Evolutionary conservation across 306 rosid genomes (phyloP), one percentile per base, ranked within the genome.

Genomic region (Prunus mongolica): DNA sequence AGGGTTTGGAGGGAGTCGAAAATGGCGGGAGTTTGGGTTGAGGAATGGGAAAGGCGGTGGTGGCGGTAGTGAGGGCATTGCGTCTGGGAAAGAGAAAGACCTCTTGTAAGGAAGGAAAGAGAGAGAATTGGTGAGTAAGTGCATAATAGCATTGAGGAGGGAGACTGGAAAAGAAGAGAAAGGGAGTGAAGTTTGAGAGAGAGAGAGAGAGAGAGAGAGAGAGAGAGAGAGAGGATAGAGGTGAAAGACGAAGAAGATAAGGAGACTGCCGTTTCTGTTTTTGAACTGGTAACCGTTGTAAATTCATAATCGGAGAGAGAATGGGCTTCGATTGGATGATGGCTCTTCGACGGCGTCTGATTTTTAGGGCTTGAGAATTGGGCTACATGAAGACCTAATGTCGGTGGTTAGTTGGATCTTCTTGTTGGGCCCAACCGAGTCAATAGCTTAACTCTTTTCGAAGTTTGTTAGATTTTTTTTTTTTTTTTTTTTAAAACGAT

Each of bases 1-100:
- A 18, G 57, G 80, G 30, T 51, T 54, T 41, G 0, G 3, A 41
- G 73, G 57, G 67, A 28, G 50, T 34, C 6, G 34, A 25, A 68
- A 68, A 28, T 24, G 73, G 77, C 45, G 44, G 46, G 75, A 64
- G 54, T 0, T 89, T 88, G 51, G 64, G 77, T 27, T 27, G 76
- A 71, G 66, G 56, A 69, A 65, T 4, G 19, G 51, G 24, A 67
- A 61, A 25, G 75, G 71, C 41, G 27, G 67, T 45, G 51, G 44
- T 10, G 79, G 69, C 47, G 71, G 54, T 28, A 77, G 52, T 16
- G 68, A 34, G 27, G 65, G 58, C 47, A 11, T 15, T 5, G 47
- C 2, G 76, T 22, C 72, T 10, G 41, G 74, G 41, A 74, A 57
- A 56, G 76, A 55, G 28, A 10, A 54, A 16, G 45, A 63, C 27